Percentiles rank a stretch among this genome's conserved stretches.
phyloP scores from a whole-genome alignment of 2,329 filamentous ascomycete species.

The Sporothrix pallida region DNA sequence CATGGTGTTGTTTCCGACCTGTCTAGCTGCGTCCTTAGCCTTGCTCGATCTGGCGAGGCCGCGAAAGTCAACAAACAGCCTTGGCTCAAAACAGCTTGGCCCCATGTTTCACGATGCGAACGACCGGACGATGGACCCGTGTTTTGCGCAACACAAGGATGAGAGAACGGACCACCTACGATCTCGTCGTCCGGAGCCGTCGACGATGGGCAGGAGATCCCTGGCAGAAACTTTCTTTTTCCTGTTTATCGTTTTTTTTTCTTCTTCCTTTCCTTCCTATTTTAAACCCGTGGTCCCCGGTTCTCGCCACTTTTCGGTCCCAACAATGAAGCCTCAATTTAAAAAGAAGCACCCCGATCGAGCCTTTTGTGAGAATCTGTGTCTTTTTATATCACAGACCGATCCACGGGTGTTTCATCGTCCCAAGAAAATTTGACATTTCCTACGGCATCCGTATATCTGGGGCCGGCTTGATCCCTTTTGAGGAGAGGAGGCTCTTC shows the following conservation, averaged over 20 bases:
- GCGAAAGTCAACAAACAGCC: conserved; percentile 19
- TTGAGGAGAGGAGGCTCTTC: background rate
- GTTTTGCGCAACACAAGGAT: conserved; percentile 13
- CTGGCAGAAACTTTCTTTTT: conserved; percentile 6
- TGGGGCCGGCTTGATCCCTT: conserved; percentile 8
- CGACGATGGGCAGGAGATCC: background rate
- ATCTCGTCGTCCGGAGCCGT: background rate
- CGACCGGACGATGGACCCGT: conserved; percentile 13
- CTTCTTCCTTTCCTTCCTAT: background rate
- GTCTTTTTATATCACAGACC: conserved; percentile 11
- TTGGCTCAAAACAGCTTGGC: conserved; percentile 23
- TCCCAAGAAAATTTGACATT: background rate
- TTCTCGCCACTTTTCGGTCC: background rate
- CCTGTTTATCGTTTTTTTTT: background rate
- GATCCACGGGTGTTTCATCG: conserved; percentile 16
- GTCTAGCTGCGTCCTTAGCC: background rate
- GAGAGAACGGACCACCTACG: conserved; percentile 9
- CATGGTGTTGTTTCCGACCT: background rate
- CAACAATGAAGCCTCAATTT: background rate
- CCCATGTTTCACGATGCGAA: conserved; percentile 18
- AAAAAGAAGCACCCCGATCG: background rate
- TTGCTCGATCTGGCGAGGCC: conserved; percentile 11
- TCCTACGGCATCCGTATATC: background rate
- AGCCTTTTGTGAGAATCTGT: background rate
- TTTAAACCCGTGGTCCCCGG: background rate